These are phyloP conservation scores for Musa beccarii DNA, from an alignment of 176 grass and related monocot genomes.

Conservation along the genomic window DNA sequence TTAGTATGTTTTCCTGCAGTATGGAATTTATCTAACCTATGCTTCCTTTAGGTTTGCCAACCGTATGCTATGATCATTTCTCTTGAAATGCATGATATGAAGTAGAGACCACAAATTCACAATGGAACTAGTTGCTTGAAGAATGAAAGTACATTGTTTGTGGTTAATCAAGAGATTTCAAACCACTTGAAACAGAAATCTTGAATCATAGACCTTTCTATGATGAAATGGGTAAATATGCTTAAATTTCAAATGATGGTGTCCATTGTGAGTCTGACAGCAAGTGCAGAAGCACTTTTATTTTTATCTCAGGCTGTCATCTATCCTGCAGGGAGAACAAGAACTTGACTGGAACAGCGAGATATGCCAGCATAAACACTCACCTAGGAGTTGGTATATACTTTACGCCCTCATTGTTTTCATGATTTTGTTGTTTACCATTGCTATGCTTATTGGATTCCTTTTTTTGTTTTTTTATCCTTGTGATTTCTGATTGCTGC, in stretches of 20 bases:
- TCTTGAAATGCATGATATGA: neutral
- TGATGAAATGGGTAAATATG: neutral
- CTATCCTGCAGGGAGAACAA: constrained; percentile 9
- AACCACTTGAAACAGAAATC: neutral
- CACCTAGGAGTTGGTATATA: constrained; percentile 11
- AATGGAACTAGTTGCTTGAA: neutral
- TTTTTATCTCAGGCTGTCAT: neutral
- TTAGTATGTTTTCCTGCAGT: neutral
- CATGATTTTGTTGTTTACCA: neutral
- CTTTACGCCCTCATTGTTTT: neutral
- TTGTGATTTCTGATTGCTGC: neutral
- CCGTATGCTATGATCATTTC: neutral
- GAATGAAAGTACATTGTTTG: neutral
- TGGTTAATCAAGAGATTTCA: neutral
- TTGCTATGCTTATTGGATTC: neutral
- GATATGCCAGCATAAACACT: constrained; percentile 17
- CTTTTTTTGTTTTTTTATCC: neutral
- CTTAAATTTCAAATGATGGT: neutral
- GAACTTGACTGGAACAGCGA: constrained; percentile 14
- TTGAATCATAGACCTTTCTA: neutral
- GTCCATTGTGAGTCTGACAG: neutral
- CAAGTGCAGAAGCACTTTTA: neutral
- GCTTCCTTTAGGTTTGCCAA: neutral
- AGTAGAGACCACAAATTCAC: neutral
- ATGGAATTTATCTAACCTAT: neutral